phyloP scores from a whole-genome alignment of 306 rosid species.

The Prunus kanzakura region DNA sequence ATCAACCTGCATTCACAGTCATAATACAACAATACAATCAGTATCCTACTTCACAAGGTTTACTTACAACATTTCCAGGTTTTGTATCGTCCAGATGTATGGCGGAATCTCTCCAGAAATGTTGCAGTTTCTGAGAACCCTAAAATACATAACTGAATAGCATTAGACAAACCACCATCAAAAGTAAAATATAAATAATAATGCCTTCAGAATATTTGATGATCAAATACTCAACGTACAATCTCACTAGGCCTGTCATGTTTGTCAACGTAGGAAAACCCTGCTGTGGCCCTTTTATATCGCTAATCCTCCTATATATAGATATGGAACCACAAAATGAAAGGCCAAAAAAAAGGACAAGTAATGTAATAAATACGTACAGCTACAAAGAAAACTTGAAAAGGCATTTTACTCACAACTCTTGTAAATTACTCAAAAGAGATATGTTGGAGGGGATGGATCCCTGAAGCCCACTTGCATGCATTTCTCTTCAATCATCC shows the following conservation, averaged over 20 bases:
- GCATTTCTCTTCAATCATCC: constrained; percentile 62
- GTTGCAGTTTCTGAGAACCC: constrained; percentile 83
- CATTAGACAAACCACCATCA: constrained; percentile 24
- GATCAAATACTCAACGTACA: constrained; percentile 53
- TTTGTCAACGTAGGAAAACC: constrained; percentile 53
- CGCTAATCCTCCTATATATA: constrained; percentile 66
- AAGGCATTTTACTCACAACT: constrained; percentile 53
- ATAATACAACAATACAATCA: not conserved
- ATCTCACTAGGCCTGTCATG: constrained; percentile 37
- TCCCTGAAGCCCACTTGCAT: constrained; percentile 87
- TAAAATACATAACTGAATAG: constrained; percentile 30
- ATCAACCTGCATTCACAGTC: constrained; percentile 12
- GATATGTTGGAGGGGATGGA: constrained; percentile 70
- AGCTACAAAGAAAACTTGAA: not conserved
- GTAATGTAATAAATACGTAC: constrained; percentile 7
- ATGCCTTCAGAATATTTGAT: constrained; percentile 2
- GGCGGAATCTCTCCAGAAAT: constrained; percentile 73
- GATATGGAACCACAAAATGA: not conserved
- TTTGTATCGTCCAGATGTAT: constrained; percentile 57
- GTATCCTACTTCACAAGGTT: constrained; percentile 3
- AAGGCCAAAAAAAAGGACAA: not conserved
- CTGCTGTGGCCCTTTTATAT: constrained; percentile 64
- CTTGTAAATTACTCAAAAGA: constrained; percentile 44
- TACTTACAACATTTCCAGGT: constrained; percentile 58
- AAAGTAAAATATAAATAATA: constrained; percentile 1